phyloP scores from a whole-genome alignment of 495 filamentous ascomycete species.

The Aspergillus coremiiformis region DNA sequence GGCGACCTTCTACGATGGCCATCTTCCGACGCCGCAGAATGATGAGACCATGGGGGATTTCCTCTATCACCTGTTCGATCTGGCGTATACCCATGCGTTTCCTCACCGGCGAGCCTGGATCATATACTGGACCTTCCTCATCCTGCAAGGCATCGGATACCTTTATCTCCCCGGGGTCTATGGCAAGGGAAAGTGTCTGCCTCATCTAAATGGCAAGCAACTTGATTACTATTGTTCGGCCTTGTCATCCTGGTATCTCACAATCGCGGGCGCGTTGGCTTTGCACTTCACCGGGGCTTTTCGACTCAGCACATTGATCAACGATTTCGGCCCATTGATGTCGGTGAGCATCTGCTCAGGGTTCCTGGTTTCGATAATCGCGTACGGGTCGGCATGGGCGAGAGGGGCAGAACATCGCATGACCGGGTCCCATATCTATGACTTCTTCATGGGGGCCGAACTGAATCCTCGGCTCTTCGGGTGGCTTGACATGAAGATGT shows the following conservation, averaged over 20 bases:
- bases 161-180: constrained; percentile 72
- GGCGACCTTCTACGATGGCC: constrained; percentile 77
- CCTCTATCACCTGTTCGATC: constrained; percentile 49
- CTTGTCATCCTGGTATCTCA: constrained; percentile 71
- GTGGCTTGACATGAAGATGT: constrained; percentile 96
- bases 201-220: constrained; percentile 65
- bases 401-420: constrained; percentile 82
- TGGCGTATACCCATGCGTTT: constrained; percentile 71
- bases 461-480: constrained; percentile 86
- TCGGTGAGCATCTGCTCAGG: constrained; percentile 82
- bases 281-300: constrained; percentile 76
- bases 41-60: constrained; percentile 60
- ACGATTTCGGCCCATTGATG: constrained; percentile 83
- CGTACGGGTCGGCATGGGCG: constrained; percentile 68
- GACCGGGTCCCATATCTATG: constrained; percentile 86
- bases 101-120: constrained; percentile 66
- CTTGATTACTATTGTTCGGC: constrained; percentile 86
- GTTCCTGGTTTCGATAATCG: constrained; percentile 65
- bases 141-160: constrained; percentile 69
- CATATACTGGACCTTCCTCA: constrained; percentile 81
- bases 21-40: constrained; percentile 55
- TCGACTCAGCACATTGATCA: constrained; percentile 73
- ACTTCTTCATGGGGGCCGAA: constrained; percentile 99
- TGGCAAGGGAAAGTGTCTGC: constrained; percentile 71
- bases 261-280: constrained; percentile 53